Evolutionary conservation across 2,329 filamentous ascomycete genomes (phyloP), one percentile per base, ranked within the genome.

Genomic region (Zymoseptoria brevis): DNA sequence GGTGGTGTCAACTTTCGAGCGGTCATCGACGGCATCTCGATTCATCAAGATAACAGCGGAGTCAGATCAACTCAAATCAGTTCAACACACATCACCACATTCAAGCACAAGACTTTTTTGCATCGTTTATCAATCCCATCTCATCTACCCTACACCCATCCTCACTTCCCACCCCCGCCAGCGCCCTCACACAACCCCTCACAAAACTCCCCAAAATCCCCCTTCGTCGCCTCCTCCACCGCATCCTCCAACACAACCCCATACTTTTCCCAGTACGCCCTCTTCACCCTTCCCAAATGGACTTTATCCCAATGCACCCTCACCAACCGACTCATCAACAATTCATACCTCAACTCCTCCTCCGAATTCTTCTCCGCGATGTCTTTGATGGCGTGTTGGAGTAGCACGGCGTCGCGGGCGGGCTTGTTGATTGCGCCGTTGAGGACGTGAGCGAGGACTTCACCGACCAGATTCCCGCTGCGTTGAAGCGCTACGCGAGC

Each of bases 351-450:
- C 63, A 92, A 80, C 56, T 82, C 69, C 64, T 73, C 60, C 22
- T 68, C 70, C 6, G 69, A 69, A 56, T 74, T 71, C 35, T 64
- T 63, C 3, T 71, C 60, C 1, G 72, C 74, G 29, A 80, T 75
- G 19, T 86, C 87, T 57, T 72, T 70, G 64, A 97, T 85, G 1
- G 94, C 93, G 76, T 97, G 94, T 74, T 96, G 87, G 1, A 99
- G 80, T 2, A 97, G 85, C 45, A 96, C 82, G 2, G 93, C 90
- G 73, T 97, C 94, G 57, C 94, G 89, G 63, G 96, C 90, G 5
- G 94, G 92, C 60, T 89, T 89, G 77, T 97, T 97, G 77, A 97
- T 96, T 59, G 96, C 86, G 69, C 94, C 94, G 76, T 97, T 96
- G 70, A 99, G 87, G 67, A 97, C 90, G 75, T 97, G 94, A 0